phyloP scores from a whole-genome alignment of 2,329 filamentous ascomycete genomes.

The Fusarium sp. region DNA sequence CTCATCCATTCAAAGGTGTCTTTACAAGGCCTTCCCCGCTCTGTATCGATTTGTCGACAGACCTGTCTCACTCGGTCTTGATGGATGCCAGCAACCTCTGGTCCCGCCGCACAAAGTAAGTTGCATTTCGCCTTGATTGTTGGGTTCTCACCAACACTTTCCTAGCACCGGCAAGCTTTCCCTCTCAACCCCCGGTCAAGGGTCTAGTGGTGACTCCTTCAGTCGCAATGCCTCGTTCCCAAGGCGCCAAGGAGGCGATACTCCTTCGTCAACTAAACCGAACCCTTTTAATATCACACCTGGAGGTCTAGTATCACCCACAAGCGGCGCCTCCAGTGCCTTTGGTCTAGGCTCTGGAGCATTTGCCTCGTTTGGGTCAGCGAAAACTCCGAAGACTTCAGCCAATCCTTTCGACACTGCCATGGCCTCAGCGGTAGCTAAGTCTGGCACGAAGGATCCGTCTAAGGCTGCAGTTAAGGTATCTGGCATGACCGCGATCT shows the following conservation, averaged over 20 bases:
- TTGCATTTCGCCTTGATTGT: constrained; percentile 29
- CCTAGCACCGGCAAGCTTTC: constrained; percentile 88
- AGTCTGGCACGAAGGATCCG: constrained; percentile 51
- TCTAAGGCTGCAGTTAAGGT: constrained; percentile 48
- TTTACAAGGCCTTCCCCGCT: constrained; percentile 44
- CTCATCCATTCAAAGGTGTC: constrained; percentile 33
- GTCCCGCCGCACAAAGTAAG: constrained; percentile 87
- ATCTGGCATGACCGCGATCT: constrained; percentile 59
- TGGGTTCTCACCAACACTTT: constrained; percentile 30
- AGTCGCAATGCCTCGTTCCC: constrained; percentile 73
- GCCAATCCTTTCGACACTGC: constrained; percentile 84
- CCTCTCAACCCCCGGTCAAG: constrained; percentile 78
- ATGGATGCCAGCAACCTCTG: constrained; percentile 73
- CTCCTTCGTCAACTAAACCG: constrained; percentile 74
- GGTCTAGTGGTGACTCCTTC: constrained; percentile 66
- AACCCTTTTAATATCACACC: constrained; percentile 83
- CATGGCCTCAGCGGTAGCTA: constrained; percentile 61
- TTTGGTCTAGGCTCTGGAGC: constrained; percentile 96
- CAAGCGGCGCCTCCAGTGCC: constrained; percentile 80
- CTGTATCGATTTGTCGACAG: constrained; percentile 39
- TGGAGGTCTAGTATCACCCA: constrained; percentile 61
- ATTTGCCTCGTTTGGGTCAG: constrained; percentile 87
- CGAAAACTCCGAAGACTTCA: constrained; percentile 88
- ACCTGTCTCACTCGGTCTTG: constrained; percentile 53
- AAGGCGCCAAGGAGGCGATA: constrained; percentile 80